Base-by-base conservation (phyloP, 352 stramenopile genomes). In the Hyaloperonospora brassicae region DNA sequence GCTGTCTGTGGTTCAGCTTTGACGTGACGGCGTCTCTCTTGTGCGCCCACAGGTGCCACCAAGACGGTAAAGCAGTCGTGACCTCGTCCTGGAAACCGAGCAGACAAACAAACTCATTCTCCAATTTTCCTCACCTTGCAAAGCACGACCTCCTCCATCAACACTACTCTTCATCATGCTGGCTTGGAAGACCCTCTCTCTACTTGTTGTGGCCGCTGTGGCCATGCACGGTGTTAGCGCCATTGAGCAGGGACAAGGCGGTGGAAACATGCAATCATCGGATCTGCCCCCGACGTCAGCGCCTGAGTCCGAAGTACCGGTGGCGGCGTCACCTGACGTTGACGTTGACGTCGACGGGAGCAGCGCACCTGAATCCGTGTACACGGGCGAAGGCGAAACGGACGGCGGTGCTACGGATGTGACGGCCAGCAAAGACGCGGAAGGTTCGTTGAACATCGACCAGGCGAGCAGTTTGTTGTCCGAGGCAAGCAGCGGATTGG, bases 181-280 rank as follows among this genome's bases (percentile, higher is more conserved):
- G 36, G 51, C 48, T n/a, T 66, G 43, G 47, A 66, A 66, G 47
- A 48, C 36, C 7, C 17, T 66, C 40, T 55, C 59, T 39, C 49
- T 66, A 13, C 34, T 66, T 17, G 52, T 66, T n/a, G 53, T 42
- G 22, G 53, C 43, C 23, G 59, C 53, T 21, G 43, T 66, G 35
- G 48, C 59, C 53, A 66, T 66, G 52, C 61, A 66, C 53, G 39
- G 52, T 24, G 53, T 43, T 23, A 39, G 31, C 30, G 52, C 52
- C 24, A 36, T 66, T 21, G 59, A 66, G 5, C 59, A 66, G 53
- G 59, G 59, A 44, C 52, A 66, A 27, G 52, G 59, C 21, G 59
- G 59, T 24, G 59, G 59, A 13, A 44, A 61, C 21, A 58, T 39
- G 22, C 31, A 52, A 13, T 48, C 48, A 9, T 47, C 43, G 14